phyloP scores from a whole-genome alignment of 1,284 basidiomycete genomes.

The Malassezia brasiliensis region DNA sequence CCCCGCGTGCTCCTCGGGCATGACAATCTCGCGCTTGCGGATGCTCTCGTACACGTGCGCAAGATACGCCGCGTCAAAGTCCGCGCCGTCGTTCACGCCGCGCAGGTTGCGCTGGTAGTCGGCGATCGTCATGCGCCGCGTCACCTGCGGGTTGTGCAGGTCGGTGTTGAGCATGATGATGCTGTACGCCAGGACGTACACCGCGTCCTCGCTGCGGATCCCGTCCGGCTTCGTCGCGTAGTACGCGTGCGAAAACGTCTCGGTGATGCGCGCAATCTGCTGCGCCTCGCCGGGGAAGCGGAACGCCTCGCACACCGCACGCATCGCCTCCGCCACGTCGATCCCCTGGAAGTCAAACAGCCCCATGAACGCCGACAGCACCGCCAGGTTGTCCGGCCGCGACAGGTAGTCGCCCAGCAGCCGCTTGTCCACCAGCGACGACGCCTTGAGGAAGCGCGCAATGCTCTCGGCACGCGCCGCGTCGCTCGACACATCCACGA shows the following conservation, averaged over 20 bases:
- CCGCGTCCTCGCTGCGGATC: conserved; percentile 81
- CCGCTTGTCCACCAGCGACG: conserved; percentile 80
- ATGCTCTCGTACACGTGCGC: conserved; percentile 87
- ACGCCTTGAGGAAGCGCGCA: conserved; percentile 77
- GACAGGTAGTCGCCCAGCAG: conserved; percentile 89
- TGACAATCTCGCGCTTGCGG: conserved; percentile 83
- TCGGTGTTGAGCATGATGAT: conserved; percentile 99
- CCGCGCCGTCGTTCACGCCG: conserved; percentile 76
- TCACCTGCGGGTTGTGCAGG: conserved; percentile 90
- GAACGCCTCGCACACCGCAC: conserved; percentile 87
- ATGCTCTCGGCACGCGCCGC: conserved; percentile 35
- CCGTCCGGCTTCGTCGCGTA: conserved; percentile 80
- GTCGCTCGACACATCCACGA: conserved; percentile 53
- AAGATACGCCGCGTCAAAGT: conserved; percentile 78
- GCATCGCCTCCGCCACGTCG: conserved; percentile 85
- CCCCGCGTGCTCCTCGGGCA: conserved; percentile 95
- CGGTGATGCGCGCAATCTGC: conserved; percentile 86
- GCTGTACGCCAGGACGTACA: conserved; percentile 87
- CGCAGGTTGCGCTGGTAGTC: conserved; percentile 87
- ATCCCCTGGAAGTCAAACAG: conserved; percentile 85
- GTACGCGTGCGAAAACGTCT: conserved; percentile 84
- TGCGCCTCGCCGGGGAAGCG: conserved; percentile 89
- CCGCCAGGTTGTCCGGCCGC: conserved; percentile 71
- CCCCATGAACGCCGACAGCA: conserved; percentile 76
- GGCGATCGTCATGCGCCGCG: conserved; percentile 93